Conservation (phyloP, 2,329 filamentous ascomycete species). For the Ampelomyces quisqualis region DNA sequence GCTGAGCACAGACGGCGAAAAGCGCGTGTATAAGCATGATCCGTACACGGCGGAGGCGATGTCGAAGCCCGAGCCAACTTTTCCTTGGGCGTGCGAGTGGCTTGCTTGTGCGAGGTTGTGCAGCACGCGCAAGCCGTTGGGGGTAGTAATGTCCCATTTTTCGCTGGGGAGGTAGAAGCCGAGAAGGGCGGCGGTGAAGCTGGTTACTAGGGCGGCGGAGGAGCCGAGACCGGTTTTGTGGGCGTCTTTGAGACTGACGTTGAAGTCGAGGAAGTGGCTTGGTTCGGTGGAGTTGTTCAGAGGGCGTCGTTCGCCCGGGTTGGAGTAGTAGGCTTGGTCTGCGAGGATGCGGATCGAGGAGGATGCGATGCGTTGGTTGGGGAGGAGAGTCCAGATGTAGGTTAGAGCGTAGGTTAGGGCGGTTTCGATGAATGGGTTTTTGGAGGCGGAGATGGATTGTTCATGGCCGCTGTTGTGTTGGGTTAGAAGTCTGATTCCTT, state of each 20-base stretch:
- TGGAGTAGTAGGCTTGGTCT: slow-evolving; percentile 94
- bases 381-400: slow-evolving; percentile 63
- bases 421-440: slow-evolving; percentile 90
- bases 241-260: slow-evolving; percentile 70
- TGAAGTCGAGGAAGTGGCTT: slow-evolving; percentile 72
- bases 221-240: slow-evolving; percentile 97
- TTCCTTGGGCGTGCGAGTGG: slow-evolving; percentile 94
- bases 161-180: slow-evolving; percentile 66
- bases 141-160: slow-evolving; percentile 59
- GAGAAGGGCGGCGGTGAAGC: slow-evolving; percentile 75
- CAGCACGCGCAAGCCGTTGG: slow-evolving; percentile 60
- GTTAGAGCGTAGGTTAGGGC: slow-evolving; percentile 84
- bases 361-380: slow-evolving; percentile 60
- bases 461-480: slow-evolving; percentile 34
- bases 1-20: slow-evolving; percentile 75
- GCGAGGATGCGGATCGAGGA: slow-evolving; percentile 82
- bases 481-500: slow-evolving; percentile 1
- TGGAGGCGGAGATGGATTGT: slow-evolving; percentile 47
- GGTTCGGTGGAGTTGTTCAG: too few species aligned
- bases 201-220: slow-evolving; percentile 88
- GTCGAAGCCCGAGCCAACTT: slow-evolving; percentile 94
- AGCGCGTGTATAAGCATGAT: slow-evolving; percentile 87
- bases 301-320: too few species aligned
- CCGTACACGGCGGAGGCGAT: slow-evolving; percentile 91
- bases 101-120: slow-evolving; percentile 94